Base-by-base conservation (phyloP, 2,329 filamentous ascomycete genomes). In the Penicillium sp. region DNA sequence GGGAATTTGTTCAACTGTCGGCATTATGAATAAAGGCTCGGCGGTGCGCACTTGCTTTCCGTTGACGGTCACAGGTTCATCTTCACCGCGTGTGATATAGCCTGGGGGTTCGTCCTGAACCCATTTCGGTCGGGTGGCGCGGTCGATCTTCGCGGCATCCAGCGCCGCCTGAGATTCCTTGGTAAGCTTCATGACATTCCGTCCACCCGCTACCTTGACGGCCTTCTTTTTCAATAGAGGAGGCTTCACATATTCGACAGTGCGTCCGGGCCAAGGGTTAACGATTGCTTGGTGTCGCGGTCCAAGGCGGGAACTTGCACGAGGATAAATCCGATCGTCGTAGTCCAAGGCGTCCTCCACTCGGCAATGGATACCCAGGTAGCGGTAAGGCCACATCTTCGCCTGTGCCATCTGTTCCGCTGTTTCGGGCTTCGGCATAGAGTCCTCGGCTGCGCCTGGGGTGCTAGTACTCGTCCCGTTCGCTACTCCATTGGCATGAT, bases 291-390 rank as follows among this genome's bases (percentile, higher is more conserved):
- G 95, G 73, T 98, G 92, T 54, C 92, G 87, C 10, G 92, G 91
- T 8, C 95, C 95, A 37, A 98, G 81, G 37, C 95, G 89, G 54
- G 95, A 98, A 71, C 93, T 96, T 16, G 95, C 93, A 63, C 95
- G 89, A 9, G 95, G 95, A 70, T 98, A 98, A 63, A 99, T 98
- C 62, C 95, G 88, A 73, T 99, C 95, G 69, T 99, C 95, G 71
- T 96, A 96, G 73, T 99, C 95, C 29, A 99, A 80, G 0, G 91
- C 95, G 77, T 99, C 95, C 74, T 98, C 93, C 1, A 95, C 90
- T 64, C 92, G 90, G 76, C 93, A 97, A 76, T 99, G 95, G 64
- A 96, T 92, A 37, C 95, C 95, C 7, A 99, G 79, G 73, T 99
- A 99, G 59, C 95, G 86, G 79, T 95, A 98, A 2, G 92, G 93